These are phyloP conservation scores for Mycocentrospora acerina DNA, from an alignment of 2,329 filamentous ascomycete genomes.

Conservation along the genomic window DNA sequence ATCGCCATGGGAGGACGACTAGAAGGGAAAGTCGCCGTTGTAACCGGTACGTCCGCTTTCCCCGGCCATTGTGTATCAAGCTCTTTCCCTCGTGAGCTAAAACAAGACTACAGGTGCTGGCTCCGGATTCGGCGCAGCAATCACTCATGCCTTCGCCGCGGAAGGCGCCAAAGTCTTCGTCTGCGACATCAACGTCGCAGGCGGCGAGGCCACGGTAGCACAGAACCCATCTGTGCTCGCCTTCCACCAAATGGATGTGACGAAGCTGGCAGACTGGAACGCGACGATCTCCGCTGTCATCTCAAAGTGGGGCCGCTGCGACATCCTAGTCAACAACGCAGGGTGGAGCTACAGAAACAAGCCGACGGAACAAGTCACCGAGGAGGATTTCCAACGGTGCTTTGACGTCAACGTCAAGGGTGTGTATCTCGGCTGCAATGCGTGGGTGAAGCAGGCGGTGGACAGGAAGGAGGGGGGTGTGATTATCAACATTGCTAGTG, in stretches of 20 bases:
- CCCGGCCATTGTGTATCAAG: slow-evolving; percentile 4
- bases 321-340: slow-evolving; percentile 64
- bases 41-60: slow-evolving; percentile 49
- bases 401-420: slow-evolving; percentile 71
- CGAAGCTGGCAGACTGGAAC: slow-evolving; percentile 54
- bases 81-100: slow-evolving; percentile 7
- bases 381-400: slow-evolving; percentile 66
- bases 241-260: slow-evolving; percentile 54
- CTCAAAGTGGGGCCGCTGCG: slow-evolving; percentile 56
- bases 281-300: slow-evolving; percentile 56
- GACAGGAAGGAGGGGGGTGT: slow-evolving; percentile 58
- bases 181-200: slow-evolving; percentile 59
- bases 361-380: slow-evolving; percentile 64
- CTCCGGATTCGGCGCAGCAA: slow-evolving; percentile 65
- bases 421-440: slow-evolving; percentile 61
- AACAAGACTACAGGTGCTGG: slow-evolving; percentile 51
- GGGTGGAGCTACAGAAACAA: slow-evolving; percentile 57
- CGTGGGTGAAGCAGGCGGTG: slow-evolving; percentile 63
- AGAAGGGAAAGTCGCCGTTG: slow-evolving; percentile 58
- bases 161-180: slow-evolving; percentile 65
- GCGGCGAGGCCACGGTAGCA: slow-evolving; percentile 53
- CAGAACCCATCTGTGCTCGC: slow-evolving; percentile 41
- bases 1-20: slow-evolving; percentile 46
- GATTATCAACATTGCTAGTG: slow-evolving; percentile 68
- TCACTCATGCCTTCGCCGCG: slow-evolving; percentile 58